Evolutionary conservation across 1,284 basidiomycete species (phyloP), one percentile per base, ranked within the genome.

Genomic region (Cryptococcus depauperatus): DNA sequence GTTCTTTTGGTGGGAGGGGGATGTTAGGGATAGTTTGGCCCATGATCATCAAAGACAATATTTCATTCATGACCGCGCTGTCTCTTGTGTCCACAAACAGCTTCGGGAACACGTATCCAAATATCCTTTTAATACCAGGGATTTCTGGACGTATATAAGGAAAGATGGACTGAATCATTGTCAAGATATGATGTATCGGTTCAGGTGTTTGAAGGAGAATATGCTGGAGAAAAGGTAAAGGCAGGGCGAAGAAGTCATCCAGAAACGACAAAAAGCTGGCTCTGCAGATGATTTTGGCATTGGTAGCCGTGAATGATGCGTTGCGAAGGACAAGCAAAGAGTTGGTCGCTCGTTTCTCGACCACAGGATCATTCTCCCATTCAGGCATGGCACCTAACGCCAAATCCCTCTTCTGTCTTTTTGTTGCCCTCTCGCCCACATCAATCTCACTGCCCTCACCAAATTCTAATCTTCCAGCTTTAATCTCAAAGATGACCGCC

Each of bases 301-400:
- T 69, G 27, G 41, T 44, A 0, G 28, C 21, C 4, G 41, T 38
- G 28, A 63, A 56, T 25, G 49, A 56, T n/a, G 63, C 58, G 46
- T 69, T 69, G n/a, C 67, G 48, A 1, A 69, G 51, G 16, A 66
- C 45, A 23, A 62, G 56, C 19, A 69, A 48, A 2, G 55, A 58
- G 46, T 62, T 57, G 32, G 52, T 59, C 21, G 67, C 62, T 45
- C 67, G 50, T 16, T 46, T 40, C 56, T 46, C 54, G 10, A 54
- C 35, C 7, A 40, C 40, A 10, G 56, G 50, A 39, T 60, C 55
- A 13, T 54, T 41, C 13, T 53, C 54, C 57, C 62, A 65, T 29
- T 55, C 54, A 5, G 59, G 58, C 13, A 65, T 48, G 8, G 52
- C 46, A 21, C 56, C 56, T n/a, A 61, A 51, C 0, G 54, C 59